phyloP scores from a whole-genome alignment of 1,284 basidiomycete species.

The Golubevia sp. region DNA sequence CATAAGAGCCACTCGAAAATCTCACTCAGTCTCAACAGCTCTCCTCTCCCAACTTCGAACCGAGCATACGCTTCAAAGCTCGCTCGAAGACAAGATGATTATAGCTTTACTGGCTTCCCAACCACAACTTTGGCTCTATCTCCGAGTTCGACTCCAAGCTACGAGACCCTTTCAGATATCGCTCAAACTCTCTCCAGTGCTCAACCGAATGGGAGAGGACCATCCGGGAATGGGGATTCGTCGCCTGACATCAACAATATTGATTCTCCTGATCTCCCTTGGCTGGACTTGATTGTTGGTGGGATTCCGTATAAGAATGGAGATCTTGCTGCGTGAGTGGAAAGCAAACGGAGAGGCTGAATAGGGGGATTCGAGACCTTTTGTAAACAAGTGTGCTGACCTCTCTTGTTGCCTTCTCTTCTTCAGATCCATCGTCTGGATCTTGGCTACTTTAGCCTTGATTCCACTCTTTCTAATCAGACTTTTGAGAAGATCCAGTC shows the following conservation, averaged over 20 bases:
- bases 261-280: slow-evolving; percentile 30
- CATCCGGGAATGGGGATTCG: slow-evolving; percentile 26
- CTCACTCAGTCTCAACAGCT: neutral
- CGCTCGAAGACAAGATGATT: neutral
- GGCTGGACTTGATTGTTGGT: slow-evolving; percentile 33
- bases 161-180: neutral
- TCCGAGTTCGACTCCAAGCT: slow-evolving; percentile 19
- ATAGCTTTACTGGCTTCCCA: neutral
- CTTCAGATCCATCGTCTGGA: slow-evolving; percentile 22
- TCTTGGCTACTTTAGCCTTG: slow-evolving; percentile 25
- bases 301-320: slow-evolving; percentile 37
- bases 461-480: slow-evolving; percentile 35
- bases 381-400: too few species aligned
- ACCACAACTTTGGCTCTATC: slow-evolving; percentile 21
- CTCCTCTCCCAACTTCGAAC: neutral
- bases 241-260: slow-evolving; percentile 32
- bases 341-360: neutral
- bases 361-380: too few species aligned
- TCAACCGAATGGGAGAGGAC: slow-evolving; percentile 9
- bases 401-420: too few species aligned
- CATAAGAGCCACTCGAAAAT: neutral
- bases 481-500: slow-evolving; percentile 22
- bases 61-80: neutral
- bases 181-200: slow-evolving; percentile 1
- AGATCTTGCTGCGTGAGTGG: slow-evolving; percentile 22